Percentiles rank a stretch among this genome's conserved stretches.
Conservation (phyloP, 768 basidiomycete genomes). For the Tephrocybe rancida region DNA sequence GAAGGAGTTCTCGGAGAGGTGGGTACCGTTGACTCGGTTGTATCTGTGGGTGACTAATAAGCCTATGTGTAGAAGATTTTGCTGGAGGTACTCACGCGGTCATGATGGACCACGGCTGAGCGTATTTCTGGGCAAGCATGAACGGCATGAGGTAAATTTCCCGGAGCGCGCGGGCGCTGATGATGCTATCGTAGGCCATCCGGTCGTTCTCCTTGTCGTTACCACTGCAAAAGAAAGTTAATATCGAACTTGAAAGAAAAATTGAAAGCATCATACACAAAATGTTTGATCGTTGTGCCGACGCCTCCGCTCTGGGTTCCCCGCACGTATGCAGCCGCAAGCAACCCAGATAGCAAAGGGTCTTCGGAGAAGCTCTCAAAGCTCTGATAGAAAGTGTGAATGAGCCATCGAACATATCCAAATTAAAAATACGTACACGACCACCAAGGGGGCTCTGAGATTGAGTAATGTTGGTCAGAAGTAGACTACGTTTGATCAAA, state of each 20-base stretch:
- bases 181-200: constrained; percentile 64
- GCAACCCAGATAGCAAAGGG: constrained; percentile 69
- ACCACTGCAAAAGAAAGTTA: constrained; percentile 38
- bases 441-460: constrained; percentile 72
- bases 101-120: constrained; percentile 72
- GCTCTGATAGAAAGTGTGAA: constrained; percentile 38
- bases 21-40: constrained; percentile 78
- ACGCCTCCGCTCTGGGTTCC: constrained; percentile 80
- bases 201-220: constrained; percentile 87
- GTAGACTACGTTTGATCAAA: neutral
- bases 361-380: constrained; percentile 85
- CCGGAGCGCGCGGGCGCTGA: constrained; percentile 67
- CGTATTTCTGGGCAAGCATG: constrained; percentile 69
- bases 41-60: constrained; percentile 43
- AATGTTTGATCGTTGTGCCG: constrained; percentile 81
- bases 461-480: constrained; percentile 6
- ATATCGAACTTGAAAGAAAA: neutral
- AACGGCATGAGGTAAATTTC: constrained; percentile 80
- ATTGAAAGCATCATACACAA: constrained; percentile 48
- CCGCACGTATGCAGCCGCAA: constrained; percentile 73
- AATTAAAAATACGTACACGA: constrained; percentile 40
- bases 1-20: constrained; percentile 64
- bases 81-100: constrained; percentile 52
- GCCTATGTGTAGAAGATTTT: neutral
- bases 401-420: neutral